Percentiles rank a stretch among this genome's conserved stretches.
These are phyloP conservation scores for Podospora appendiculata DNA, from an alignment of 495 filamentous ascomycete species.

Conservation along the genomic window DNA sequence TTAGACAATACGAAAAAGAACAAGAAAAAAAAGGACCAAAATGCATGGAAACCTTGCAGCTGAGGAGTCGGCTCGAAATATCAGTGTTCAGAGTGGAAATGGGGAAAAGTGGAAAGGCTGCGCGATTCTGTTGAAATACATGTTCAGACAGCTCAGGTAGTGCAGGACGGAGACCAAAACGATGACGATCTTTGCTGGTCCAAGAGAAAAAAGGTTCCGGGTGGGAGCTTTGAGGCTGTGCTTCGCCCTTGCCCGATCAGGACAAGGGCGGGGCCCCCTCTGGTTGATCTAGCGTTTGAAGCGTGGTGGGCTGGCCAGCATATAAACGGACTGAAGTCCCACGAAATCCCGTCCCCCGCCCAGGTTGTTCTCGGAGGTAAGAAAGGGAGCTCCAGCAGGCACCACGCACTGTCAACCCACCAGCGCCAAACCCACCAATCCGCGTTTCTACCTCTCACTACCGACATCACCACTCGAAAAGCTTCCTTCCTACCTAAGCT, in stretches of 20 bases:
- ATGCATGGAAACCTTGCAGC: not conserved
- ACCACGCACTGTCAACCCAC: not conserved
- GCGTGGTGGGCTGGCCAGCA: constrained; percentile 6
- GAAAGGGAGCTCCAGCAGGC: not conserved
- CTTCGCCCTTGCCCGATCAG: constrained; percentile 10
- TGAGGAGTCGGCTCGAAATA: not conserved
- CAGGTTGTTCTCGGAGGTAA: constrained; percentile 5
- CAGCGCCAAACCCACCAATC: too few species aligned
- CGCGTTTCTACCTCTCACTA: too few species aligned
- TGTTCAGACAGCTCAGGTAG: too few species aligned
- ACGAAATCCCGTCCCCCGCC: constrained; percentile 2
- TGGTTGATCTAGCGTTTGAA: constrained; percentile 7
- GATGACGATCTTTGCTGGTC: not conserved
- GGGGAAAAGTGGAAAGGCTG: not conserved
- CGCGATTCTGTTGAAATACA: too few species aligned
- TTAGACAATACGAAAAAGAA: not conserved
- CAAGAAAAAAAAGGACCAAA: not conserved
- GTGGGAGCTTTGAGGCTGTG: constrained; percentile 8
- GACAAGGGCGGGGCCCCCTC: not conserved
- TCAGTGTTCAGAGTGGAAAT: not conserved
- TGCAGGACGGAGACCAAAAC: too few species aligned
- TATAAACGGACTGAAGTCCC: constrained; percentile 19
- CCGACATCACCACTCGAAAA: not conserved
- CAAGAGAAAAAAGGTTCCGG: not conserved
- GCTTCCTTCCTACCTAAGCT: not conserved